Conservation (phyloP, 2,329 filamentous ascomycete species). For the Penicillium sp. region DNA sequence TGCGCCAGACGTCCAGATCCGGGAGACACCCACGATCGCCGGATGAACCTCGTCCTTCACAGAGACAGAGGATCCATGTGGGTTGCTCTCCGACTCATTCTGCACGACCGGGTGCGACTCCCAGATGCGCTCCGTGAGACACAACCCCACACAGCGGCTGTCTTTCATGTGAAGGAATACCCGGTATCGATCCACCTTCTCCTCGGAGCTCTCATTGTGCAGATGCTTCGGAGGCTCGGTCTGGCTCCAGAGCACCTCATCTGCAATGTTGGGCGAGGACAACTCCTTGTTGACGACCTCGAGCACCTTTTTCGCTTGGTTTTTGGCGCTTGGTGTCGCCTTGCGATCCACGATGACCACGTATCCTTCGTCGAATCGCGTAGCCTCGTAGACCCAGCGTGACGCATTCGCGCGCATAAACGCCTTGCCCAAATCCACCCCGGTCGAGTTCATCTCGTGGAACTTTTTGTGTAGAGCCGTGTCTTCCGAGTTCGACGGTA, state of each 20-base stretch:
- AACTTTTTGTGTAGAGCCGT: slow-evolving; percentile 58
- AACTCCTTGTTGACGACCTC: slow-evolving; percentile 59
- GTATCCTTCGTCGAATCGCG: slow-evolving; percentile 45
- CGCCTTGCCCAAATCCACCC: slow-evolving; percentile 55
- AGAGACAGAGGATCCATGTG: slow-evolving; percentile 40
- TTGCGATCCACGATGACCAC: slow-evolving; percentile 55
- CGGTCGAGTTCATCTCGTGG: slow-evolving; percentile 56
- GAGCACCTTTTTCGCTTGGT: slow-evolving; percentile 51
- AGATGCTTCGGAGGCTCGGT: slow-evolving; percentile 36
- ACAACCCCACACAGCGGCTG: slow-evolving; percentile 57
- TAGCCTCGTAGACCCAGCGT: slow-evolving; percentile 48
- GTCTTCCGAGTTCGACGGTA: slow-evolving; percentile 57
- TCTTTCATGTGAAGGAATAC: slow-evolving; percentile 57
- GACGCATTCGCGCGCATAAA: slow-evolving; percentile 49
- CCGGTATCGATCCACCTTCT: slow-evolving; percentile 49
- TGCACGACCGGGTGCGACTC: slow-evolving; percentile 47
- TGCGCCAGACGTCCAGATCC: slow-evolving; percentile 58
- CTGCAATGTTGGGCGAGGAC: slow-evolving; percentile 54
- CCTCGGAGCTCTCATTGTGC: slow-evolving; percentile 26
- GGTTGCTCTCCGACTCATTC: slow-evolving; percentile 13
- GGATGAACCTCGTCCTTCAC: slow-evolving; percentile 39
- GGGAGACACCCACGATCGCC: slow-evolving; percentile 56
- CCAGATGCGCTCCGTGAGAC: slow-evolving; percentile 56
- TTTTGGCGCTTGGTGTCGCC: slow-evolving; percentile 47
- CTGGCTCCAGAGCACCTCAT: slow-evolving; percentile 53